phyloP scores from a whole-genome alignment of 2,329 filamentous ascomycete genomes.

The Fusarium nematophilum region DNA sequence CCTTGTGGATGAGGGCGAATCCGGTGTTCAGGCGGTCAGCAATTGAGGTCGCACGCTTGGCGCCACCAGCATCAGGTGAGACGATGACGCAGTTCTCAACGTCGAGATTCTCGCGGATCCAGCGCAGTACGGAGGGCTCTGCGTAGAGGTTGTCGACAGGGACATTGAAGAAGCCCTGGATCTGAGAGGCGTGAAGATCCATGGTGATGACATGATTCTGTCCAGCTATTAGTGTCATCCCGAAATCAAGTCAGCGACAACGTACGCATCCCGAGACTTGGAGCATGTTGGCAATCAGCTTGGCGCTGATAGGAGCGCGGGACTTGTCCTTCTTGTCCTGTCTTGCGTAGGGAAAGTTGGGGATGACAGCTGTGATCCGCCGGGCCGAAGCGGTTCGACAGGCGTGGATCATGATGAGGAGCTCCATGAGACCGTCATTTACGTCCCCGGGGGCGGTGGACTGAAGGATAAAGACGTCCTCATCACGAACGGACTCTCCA shows the following conservation, averaged over 20 bases:
- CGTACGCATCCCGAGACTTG: conserved; percentile 85
- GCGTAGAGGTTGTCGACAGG: conserved; percentile 86
- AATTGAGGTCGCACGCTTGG: conserved; percentile 92
- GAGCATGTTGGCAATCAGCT: conserved; percentile 97
- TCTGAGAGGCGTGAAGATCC: conserved; percentile 94
- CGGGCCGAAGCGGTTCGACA: conserved; percentile 78
- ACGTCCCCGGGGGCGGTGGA: conserved; percentile 95
- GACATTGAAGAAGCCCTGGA: conserved; percentile 94
- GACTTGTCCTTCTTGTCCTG: conserved; percentile 98
- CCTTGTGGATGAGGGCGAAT: conserved; percentile 97
- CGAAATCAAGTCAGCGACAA: conserved; percentile 3
- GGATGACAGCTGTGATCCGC: conserved; percentile 93
- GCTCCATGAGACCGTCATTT: conserved; percentile 98
- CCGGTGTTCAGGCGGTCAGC: conserved; percentile 90
- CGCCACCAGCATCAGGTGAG: conserved; percentile 92
- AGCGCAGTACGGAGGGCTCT: conserved; percentile 89
- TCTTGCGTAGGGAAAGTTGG: conserved; percentile 95
- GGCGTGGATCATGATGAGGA: conserved; percentile 97
- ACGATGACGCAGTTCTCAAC: conserved; percentile 91
- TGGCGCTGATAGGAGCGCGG: conserved; percentile 94
- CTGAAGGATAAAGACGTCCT: conserved; percentile 98
- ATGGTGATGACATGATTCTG: conserved; percentile 82
- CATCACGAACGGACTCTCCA: conserved; percentile 94
- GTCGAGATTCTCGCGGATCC: conserved; percentile 88
- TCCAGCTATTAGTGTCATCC: conserved; percentile 12